phyloP scores from a whole-genome alignment of 2,329 filamentous ascomycete species.

The Cucurbitaria berberidis region DNA sequence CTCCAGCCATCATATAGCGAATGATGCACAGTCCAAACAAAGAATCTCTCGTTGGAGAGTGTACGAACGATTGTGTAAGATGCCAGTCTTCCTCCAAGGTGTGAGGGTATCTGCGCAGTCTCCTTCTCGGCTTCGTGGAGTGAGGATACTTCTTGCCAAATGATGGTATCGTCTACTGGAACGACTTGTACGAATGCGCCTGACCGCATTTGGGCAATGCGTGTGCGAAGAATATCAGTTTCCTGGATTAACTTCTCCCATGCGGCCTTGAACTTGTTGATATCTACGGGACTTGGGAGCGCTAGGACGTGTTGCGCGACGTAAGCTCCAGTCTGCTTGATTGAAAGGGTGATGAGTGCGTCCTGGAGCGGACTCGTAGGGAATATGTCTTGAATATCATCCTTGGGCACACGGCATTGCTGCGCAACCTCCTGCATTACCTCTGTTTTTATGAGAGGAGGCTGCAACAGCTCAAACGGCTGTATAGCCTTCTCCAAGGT shows the following conservation, averaged over 20 bases:
- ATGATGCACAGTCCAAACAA: conserved; percentile 52
- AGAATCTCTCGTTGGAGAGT: conserved; percentile 24
- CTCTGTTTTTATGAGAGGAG: conserved; percentile 12
- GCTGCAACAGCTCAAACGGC: conserved; percentile 31
- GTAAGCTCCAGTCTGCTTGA: conserved; percentile 56
- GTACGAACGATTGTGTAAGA: conserved; percentile 35
- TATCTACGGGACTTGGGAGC: conserved; percentile 48
- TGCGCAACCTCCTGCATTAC: conserved; percentile 28
- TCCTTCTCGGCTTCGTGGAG: conserved; percentile 26
- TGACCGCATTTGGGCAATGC: conserved; percentile 40
- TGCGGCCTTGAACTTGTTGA: conserved; percentile 53
- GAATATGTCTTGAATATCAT: conserved; percentile 48
- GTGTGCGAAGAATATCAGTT: conserved; percentile 57
- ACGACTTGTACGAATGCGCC: conserved; percentile 39
- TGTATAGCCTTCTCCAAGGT: conserved; percentile 17
- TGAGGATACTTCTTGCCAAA: conserved; percentile 29
- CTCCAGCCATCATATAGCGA: conserved; percentile 51
- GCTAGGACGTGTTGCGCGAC: conserved; percentile 55
- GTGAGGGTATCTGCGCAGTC: conserved; percentile 21
- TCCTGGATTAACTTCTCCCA: conserved; percentile 56
- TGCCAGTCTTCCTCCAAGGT: conserved; percentile 33
- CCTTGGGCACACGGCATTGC: conserved; percentile 29
- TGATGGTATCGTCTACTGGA: conserved; percentile 32
- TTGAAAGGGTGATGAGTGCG: conserved; percentile 56
- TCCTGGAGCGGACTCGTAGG: conserved; percentile 53